Conservation (phyloP, 352 stramenopile genomes). For the Pythium pyrilobum region DNA sequence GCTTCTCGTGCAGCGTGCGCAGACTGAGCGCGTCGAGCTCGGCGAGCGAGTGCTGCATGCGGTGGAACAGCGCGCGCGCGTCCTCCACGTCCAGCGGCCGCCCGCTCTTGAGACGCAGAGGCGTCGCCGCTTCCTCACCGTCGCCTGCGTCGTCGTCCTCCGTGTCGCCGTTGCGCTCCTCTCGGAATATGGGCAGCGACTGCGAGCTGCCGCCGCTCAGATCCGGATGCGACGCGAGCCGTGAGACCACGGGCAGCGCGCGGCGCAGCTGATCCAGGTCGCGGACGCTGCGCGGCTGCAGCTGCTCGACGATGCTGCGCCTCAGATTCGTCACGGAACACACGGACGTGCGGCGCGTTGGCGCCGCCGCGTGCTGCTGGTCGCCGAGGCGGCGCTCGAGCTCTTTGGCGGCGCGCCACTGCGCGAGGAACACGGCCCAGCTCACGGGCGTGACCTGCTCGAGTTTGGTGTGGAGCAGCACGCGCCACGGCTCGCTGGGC, state of each 20-base stretch:
- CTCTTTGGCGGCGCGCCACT: conserved; percentile 26
- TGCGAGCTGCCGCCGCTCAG: background rate
- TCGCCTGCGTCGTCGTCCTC: background rate
- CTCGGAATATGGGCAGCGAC: conserved; percentile 6
- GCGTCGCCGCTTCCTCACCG: background rate
- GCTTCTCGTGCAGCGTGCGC: conserved; percentile 27
- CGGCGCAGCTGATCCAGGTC: conserved; percentile 37
- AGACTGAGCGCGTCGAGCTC: conserved; percentile 32
- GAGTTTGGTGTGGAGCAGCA: conserved; percentile 27
- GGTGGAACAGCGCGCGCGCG: conserved; percentile 27
- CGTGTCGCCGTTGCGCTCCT: background rate
- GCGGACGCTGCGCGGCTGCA: conserved; percentile 36
- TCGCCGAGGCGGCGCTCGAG: conserved; percentile 16
- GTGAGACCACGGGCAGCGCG: conserved; percentile 30
- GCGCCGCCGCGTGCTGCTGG: background rate
- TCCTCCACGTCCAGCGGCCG: conserved; percentile 1
- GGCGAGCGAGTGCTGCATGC: conserved; percentile 26
- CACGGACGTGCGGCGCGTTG: conserved; percentile 10
- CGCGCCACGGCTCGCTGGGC: conserved; percentile 1
- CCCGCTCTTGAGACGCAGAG: no score
- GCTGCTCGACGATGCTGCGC: conserved; percentile 19
- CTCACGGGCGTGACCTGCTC: conserved; percentile 37
- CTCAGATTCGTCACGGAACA: conserved; percentile 31
- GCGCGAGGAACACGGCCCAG: conserved; percentile 48
- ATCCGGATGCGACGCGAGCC: conserved; percentile 11